These are phyloP conservation scores for Hypoxylon fuscum DNA, from an alignment of 495 filamentous ascomycete species.

Conservation along the genomic window DNA sequence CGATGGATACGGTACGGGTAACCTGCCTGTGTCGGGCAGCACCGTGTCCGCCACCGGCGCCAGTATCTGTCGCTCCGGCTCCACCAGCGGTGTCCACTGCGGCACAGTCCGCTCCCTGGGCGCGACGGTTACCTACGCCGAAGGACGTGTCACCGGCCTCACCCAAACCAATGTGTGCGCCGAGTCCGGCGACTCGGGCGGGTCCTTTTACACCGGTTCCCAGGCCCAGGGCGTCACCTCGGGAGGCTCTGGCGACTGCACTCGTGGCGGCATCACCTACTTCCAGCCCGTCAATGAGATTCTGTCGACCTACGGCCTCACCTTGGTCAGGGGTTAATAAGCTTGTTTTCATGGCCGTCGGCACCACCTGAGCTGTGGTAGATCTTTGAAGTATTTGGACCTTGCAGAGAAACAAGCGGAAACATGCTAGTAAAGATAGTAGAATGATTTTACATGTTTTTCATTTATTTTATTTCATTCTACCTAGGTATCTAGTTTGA, in stretches of 20 bases:
- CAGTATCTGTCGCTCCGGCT: constrained; percentile 42
- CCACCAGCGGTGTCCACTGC: constrained; percentile 41
- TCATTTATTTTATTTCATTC: too few relatives aligned
- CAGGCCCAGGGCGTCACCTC: constrained; percentile 44
- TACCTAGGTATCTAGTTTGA: too few relatives aligned
- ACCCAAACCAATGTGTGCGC: constrained; percentile 41
- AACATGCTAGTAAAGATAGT: too few relatives aligned
- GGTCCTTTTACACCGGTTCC: constrained; percentile 38
- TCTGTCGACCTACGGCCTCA: constrained; percentile 42
- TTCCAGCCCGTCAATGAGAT: constrained; percentile 46
- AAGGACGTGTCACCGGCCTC: constrained; percentile 42
- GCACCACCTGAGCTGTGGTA: constrained; percentile 21
- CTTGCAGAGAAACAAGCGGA: constrained; percentile 20
- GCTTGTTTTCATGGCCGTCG: constrained; percentile 13
- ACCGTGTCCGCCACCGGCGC: constrained; percentile 33
- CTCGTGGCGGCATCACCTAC: constrained; percentile 36
- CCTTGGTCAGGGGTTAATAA: constrained; percentile 29
- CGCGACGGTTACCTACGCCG: constrained; percentile 38
- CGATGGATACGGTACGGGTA: constrained; percentile 35
- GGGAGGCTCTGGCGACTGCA: constrained; percentile 42
- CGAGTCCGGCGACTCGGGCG: constrained; percentile 40
- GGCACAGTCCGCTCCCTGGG: constrained; percentile 33
- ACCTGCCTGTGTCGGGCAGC: constrained; percentile 38
- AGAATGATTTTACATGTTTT: too few relatives aligned
- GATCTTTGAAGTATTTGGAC: constrained; percentile 32